phyloP scores from a whole-genome alignment of 2,329 filamentous ascomycete genomes.

The Neoscytalidium dimidiatum region DNA sequence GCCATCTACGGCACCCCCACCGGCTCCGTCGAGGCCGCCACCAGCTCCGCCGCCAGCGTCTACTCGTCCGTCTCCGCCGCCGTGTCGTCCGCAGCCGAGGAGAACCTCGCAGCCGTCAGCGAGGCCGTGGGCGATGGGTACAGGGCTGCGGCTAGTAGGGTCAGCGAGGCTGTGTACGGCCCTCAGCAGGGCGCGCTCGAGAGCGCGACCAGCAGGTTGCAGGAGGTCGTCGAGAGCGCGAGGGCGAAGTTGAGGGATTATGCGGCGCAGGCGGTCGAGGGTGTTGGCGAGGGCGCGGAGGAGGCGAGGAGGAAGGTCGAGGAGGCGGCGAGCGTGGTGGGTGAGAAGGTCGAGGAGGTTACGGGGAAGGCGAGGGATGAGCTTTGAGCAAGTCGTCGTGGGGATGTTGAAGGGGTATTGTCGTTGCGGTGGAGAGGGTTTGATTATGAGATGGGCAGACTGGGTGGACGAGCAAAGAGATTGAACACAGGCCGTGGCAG shows the following conservation, averaged over 20 bases:
- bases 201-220: conserved; percentile 44
- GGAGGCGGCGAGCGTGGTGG: conserved; percentile 49
- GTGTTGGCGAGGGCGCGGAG: conserved; percentile 31
- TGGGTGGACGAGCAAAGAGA: no score
- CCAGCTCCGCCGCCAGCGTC: conserved; percentile 45
- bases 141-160: conserved; percentile 29
- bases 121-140: conserved; percentile 28
- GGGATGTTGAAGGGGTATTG: no score
- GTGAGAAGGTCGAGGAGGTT: conserved; percentile 36
- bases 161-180: conserved; percentile 51
- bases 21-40: conserved; percentile 44
- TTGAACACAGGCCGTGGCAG: no score
- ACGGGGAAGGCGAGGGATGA: conserved; percentile 55
- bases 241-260: conserved; percentile 44
- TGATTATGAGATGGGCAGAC: no score
- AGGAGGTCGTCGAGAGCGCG: conserved; percentile 46
- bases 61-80: conserved; percentile 45
- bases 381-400: no score
- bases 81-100: conserved; percentile 45
- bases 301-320: conserved; percentile 45
- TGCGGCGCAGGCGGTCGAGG: conserved; percentile 35
- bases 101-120: conserved; percentile 31
- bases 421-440: no score
- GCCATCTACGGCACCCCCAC: conserved; percentile 59
- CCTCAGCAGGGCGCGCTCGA: conserved; percentile 49